Conservation (phyloP, 2,329 filamentous ascomycete genomes). For the Fusarium compactum region DNA sequence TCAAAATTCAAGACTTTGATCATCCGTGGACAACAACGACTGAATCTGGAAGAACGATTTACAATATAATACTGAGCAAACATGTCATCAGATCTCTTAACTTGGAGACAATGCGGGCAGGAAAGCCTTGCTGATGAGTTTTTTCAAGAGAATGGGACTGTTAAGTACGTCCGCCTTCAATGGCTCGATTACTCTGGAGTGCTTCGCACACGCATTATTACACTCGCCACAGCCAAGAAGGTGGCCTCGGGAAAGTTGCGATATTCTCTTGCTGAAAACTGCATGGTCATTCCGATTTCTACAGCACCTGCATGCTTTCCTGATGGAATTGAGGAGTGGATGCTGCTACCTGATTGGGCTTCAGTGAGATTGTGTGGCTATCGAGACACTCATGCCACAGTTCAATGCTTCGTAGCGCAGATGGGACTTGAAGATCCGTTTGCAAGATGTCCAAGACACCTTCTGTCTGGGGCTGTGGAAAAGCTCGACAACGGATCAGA, state of each 20-base stretch:
- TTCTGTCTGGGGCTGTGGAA: rapidly evolving
- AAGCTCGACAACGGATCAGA: no score
- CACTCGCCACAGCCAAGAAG: neutral
- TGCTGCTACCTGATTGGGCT: neutral
- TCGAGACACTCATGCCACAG: neutral
- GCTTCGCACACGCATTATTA: no score
- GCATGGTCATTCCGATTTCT: neutral
- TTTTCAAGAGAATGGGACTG: no score
- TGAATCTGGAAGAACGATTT: no score
- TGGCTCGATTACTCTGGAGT: no score
- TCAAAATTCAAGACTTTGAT: rapidly evolving
- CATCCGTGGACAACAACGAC: no score
- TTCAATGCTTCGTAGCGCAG: neutral
- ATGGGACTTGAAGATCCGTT: neutral
- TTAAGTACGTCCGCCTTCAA: no score
- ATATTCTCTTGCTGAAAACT: neutral
- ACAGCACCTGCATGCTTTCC: neutral
- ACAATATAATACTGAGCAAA: no score
- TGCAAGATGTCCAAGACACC: neutral
- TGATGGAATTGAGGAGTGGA: neutral
- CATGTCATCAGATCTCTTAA: no score
- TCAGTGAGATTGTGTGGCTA: neutral
- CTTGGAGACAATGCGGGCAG: rapidly evolving
- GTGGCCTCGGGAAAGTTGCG: no score
- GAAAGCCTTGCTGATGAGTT: rapidly evolving